Evolutionary conservation across 495 filamentous ascomycete species (phyloP).

Genomic region (Penicillium daleae): DNA sequence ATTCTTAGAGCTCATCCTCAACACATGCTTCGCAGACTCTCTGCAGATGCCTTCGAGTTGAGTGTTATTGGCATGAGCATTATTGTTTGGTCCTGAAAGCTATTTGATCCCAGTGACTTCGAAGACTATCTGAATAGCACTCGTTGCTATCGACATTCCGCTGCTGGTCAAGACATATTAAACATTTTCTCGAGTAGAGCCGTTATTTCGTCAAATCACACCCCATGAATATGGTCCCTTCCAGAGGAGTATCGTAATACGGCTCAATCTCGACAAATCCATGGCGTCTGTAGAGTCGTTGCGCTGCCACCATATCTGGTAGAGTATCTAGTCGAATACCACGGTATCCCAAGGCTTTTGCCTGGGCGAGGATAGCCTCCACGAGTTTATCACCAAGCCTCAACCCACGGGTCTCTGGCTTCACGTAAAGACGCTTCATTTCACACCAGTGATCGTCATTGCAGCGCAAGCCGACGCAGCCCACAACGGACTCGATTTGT

Average conservation of each 20-base stretch:
- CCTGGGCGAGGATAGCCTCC: slow-evolving; percentile 45
- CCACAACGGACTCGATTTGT: slow-evolving; percentile 35
- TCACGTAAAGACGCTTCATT: slow-evolving; percentile 62
- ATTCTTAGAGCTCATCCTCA: too few relatives aligned
- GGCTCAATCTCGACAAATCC: slow-evolving; percentile 58
- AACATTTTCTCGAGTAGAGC: neutral
- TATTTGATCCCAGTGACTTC: too few relatives aligned
- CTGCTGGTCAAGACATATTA: too few relatives aligned
- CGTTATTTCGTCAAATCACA: slow-evolving; percentile 28
- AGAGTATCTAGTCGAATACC: slow-evolving; percentile 63
- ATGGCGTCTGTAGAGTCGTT: slow-evolving; percentile 49
- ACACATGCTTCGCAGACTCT: too few relatives aligned
- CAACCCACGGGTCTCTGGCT: slow-evolving; percentile 47
- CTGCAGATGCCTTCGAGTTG: too few relatives aligned
- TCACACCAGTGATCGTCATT: slow-evolving; percentile 50
- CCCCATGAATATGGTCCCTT: slow-evolving; percentile 48
- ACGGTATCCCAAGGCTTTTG: slow-evolving; percentile 52
- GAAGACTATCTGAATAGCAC: too few relatives aligned
- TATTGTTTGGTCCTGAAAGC: too few relatives aligned
- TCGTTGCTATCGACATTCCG: too few relatives aligned
- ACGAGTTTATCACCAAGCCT: slow-evolving; percentile 54
- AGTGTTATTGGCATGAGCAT: too few relatives aligned
- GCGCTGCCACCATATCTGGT: slow-evolving; percentile 56
- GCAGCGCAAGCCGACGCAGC: slow-evolving; percentile 50
- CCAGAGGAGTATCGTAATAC: slow-evolving; percentile 62